phyloP scores from a whole-genome alignment of 2,329 filamentous ascomycete genomes.

The Dactylonectria estremocensis region DNA sequence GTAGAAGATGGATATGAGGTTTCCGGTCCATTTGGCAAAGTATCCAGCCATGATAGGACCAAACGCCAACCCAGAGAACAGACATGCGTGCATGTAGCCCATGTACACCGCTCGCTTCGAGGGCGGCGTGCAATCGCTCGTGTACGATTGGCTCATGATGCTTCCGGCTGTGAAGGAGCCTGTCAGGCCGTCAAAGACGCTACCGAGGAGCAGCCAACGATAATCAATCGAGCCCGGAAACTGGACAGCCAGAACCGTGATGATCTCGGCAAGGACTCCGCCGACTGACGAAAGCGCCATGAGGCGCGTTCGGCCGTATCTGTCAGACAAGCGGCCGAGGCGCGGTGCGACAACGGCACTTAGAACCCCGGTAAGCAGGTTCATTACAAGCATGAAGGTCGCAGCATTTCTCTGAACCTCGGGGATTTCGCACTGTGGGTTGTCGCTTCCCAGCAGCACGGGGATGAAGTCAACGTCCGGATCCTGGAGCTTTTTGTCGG shows the following conservation, averaged over 20 bases:
- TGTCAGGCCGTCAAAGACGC: slow-evolving; percentile 84
- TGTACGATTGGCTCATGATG: slow-evolving; percentile 85
- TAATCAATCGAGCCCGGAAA: slow-evolving; percentile 82
- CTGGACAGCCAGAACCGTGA: slow-evolving; percentile 84
- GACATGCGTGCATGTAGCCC: slow-evolving; percentile 89
- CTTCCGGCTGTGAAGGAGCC: slow-evolving; percentile 91
- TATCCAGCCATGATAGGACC: slow-evolving; percentile 88
- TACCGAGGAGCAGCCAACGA: slow-evolving; percentile 83
- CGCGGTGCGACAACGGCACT: slow-evolving; percentile 88
- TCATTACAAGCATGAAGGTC: slow-evolving; percentile 83
- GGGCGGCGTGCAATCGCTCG: slow-evolving; percentile 88
- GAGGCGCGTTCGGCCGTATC: slow-evolving; percentile 83
- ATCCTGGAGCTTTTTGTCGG: slow-evolving; percentile 73
- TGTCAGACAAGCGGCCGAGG: slow-evolving; percentile 88
- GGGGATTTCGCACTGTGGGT: slow-evolving; percentile 84
- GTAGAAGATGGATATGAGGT: slow-evolving; percentile 88
- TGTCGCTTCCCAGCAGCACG: slow-evolving; percentile 77
- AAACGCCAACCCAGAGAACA: slow-evolving; percentile 90
- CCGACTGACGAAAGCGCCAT: slow-evolving; percentile 82
- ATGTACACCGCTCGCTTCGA: slow-evolving; percentile 86
- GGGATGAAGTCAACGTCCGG: slow-evolving; percentile 74
- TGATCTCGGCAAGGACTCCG: slow-evolving; percentile 80
- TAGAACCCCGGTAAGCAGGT: slow-evolving; percentile 80
- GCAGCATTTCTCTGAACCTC: slow-evolving; percentile 85
- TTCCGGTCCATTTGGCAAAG: slow-evolving; percentile 82